Percentiles rank a stretch among this genome's conserved stretches.
Conservation (phyloP, 2,329 filamentous ascomycete genomes). For the Emergomyces orientalis region DNA sequence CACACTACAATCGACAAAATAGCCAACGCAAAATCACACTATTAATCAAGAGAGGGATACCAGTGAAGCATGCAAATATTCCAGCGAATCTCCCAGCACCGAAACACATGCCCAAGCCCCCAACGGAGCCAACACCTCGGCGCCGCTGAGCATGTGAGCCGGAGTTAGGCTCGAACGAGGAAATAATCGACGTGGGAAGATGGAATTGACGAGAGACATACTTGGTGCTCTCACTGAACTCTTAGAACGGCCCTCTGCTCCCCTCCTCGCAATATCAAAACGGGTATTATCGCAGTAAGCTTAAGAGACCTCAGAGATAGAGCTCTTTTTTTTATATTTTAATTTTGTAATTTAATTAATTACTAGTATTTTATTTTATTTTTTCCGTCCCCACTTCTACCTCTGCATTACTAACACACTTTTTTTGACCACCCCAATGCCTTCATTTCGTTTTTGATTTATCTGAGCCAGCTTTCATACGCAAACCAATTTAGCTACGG, state of each 20-base stretch:
- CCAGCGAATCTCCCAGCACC: neutral
- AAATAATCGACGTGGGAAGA: neutral
- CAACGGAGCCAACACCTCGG: neutral
- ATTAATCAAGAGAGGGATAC: neutral
- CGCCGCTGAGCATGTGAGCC: neutral
- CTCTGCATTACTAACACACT: neutral
- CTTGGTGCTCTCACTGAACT: constrained; percentile 3
- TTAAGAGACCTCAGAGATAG: neutral
- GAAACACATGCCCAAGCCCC: neutral
- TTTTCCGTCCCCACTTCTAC: neutral
- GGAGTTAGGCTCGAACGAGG: neutral
- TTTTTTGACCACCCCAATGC: neutral
- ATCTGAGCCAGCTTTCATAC: neutral
- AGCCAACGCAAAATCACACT: neutral
- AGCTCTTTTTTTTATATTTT: neutral
- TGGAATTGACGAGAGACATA: neutral
- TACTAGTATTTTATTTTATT: neutral
- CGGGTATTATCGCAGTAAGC: neutral
- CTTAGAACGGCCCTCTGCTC: neutral
- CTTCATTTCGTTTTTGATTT: neutral
- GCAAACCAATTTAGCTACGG: no score
- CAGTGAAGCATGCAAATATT: neutral
- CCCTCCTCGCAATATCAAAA: neutral
- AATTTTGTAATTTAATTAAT: neutral
- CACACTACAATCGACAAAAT: neutral